Evolutionary conservation across 371 early-diverging fungal genomes (phyloP).

Genomic region (Coemansia sp.): DNA sequence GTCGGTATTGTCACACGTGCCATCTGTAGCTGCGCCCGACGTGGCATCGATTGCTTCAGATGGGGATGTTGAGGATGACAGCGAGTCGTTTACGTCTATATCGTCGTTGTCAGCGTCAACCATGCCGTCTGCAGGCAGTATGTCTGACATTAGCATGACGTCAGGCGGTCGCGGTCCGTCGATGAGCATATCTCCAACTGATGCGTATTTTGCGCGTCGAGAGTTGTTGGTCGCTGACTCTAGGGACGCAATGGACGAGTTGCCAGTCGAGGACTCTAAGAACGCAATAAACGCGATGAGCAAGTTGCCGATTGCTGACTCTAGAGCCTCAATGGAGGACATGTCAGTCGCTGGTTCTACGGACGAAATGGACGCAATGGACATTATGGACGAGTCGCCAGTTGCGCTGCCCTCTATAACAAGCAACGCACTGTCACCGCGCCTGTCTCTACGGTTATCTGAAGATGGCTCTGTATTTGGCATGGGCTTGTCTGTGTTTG

Average conservation of each 20-base stretch:
- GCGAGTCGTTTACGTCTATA: constrained; percentile 1
- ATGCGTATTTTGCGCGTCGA: no score
- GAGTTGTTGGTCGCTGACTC: no score
- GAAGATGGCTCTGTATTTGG: constrained; percentile 30
- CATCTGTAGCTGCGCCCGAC: no score
- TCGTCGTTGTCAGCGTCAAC: constrained; percentile 15
- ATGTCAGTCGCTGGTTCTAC: not conserved
- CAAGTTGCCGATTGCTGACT: no score
- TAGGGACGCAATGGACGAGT: no score
- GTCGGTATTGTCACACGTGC: not conserved
- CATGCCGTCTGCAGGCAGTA: not conserved
- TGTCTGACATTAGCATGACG: constrained; percentile 11
- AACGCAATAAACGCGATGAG: no score
- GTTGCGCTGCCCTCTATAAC: not conserved
- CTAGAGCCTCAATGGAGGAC: no score
- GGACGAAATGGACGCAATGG: not conserved
- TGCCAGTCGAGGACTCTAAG: no score
- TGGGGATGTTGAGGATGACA: not conserved
- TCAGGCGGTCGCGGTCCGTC: not conserved
- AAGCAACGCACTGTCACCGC: constrained; percentile 13
- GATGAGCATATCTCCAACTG: constrained; percentile 9
- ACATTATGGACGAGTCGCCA: no score
- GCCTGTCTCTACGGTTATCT: constrained; percentile 36
- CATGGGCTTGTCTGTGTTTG: constrained; percentile 28
- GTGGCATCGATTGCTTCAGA: not conserved